Evolutionary conservation across 306 rosid genomes (phyloP).

Genomic region (Argentina anserina): DNA sequence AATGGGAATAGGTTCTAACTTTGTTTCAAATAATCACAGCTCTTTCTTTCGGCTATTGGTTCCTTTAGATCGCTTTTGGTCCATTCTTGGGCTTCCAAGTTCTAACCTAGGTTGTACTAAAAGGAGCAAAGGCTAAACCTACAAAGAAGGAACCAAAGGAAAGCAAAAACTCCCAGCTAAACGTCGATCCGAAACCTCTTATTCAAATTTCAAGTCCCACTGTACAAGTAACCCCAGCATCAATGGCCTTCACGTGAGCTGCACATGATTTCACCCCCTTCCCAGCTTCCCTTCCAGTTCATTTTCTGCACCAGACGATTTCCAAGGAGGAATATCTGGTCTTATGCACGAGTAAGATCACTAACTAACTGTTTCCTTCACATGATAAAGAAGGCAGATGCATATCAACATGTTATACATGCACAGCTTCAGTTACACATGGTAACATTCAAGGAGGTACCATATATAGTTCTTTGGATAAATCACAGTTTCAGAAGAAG

Average conservation of each 20-base stretch:
- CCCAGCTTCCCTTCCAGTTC: neutral
- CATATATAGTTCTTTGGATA: neutral
- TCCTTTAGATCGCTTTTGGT: neutral
- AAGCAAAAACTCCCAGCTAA: neutral
- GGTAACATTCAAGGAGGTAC: neutral
- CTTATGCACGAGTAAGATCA: neutral
- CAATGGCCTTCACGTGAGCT: neutral
- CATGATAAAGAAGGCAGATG: neutral
- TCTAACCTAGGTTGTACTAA: neutral
- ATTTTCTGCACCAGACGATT: neutral
- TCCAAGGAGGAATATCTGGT: neutral
- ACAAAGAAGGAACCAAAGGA: neutral
- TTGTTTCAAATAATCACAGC: neutral
- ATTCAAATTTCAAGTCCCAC: neutral
- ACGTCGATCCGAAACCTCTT: neutral
- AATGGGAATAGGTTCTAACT: neutral
- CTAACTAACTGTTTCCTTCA: neutral
- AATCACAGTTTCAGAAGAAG: neutral
- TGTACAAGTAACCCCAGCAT: neutral
- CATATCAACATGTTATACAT: neutral
- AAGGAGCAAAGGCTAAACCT: neutral
- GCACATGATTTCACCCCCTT: neutral
- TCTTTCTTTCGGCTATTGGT: neutral
- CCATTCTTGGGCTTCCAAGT: neutral
- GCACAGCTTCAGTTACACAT: conserved; percentile 1